These are phyloP conservation scores for Recurvomyces mirabilis DNA, from an alignment of 495 filamentous ascomycete species.

Conservation along the genomic window DNA sequence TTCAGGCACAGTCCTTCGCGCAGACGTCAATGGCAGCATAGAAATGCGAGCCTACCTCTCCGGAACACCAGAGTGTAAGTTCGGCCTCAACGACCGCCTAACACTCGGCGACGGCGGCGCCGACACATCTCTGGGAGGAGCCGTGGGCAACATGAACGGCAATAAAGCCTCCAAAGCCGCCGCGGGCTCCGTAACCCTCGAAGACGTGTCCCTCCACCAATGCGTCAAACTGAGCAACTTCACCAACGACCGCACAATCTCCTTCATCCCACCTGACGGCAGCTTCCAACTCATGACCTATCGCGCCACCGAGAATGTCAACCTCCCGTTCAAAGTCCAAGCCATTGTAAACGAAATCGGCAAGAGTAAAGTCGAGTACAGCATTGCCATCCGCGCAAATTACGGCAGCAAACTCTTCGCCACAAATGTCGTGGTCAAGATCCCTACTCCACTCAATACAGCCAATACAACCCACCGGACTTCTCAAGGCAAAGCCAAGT, in stretches of 20 bases:
- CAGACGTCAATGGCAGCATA: constrained; percentile 95
- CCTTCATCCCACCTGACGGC: constrained; percentile 93
- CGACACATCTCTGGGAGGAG: constrained; percentile 47
- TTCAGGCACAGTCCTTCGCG: constrained; percentile 84
- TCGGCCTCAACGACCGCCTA: constrained; percentile 93
- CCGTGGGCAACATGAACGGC: constrained; percentile 56
- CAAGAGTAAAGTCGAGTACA: constrained; percentile 97
- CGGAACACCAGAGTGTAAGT: constrained; percentile 98
- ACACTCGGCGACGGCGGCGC: constrained; percentile 56
- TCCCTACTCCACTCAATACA: constrained; percentile 94
- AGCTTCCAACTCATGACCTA: constrained; percentile 99
- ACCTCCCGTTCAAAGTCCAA: constrained; percentile 97
- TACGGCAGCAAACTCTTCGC: constrained; percentile 94
- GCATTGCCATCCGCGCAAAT: constrained; percentile 92
- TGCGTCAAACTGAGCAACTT: constrained; percentile 97
- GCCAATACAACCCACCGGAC: constrained; percentile 89
- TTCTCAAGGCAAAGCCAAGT: constrained; percentile 92
- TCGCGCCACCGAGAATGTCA: constrained; percentile 98
- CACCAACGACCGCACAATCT: constrained; percentile 94
- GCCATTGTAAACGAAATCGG: constrained; percentile 96
- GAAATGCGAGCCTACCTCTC: constrained; percentile 97
- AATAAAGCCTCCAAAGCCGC: constrained; percentile 89
- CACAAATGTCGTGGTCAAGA: constrained; percentile 90
- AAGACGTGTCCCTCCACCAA: constrained; percentile 99
- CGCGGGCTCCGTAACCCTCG: constrained; percentile 87